These are phyloP conservation scores for Mycena amicta DNA, from an alignment of 768 basidiomycete genomes.

Conservation along the genomic window DNA sequence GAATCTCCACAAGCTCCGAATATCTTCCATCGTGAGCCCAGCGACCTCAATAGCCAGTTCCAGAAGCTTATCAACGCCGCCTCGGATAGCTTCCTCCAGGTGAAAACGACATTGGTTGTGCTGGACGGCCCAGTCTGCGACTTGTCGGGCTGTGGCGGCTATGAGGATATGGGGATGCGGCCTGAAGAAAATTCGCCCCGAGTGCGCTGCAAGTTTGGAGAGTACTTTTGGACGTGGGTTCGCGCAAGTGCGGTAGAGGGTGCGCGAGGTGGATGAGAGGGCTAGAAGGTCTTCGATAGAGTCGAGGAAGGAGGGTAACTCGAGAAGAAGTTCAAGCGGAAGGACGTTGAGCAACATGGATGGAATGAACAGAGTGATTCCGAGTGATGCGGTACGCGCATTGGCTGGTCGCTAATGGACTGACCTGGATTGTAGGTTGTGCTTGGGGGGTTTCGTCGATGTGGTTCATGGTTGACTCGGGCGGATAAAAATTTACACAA, in stretches of 20 bases:
- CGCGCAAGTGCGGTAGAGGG: slow-evolving; percentile 10
- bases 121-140: slow-evolving; percentile 23
- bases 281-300: slow-evolving; percentile 16
- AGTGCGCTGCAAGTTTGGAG: slow-evolving; percentile 16
- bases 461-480: too few species aligned
- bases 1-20: slow-evolving; percentile 13
- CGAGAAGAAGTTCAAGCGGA: slow-evolving; percentile 14
- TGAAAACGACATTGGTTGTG: slow-evolving; percentile 6
- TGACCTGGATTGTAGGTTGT: too few species aligned
- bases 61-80: slow-evolving; percentile 17
- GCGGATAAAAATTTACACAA: too few species aligned
- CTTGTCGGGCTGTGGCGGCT: slow-evolving; percentile 14
- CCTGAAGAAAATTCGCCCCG: slow-evolving; percentile 20
- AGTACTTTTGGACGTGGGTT: slow-evolving; percentile 13
- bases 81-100: slow-evolving; percentile 18
- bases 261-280: slow-evolving; percentile 16
- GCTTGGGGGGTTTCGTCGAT: too few species aligned
- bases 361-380: background rate
- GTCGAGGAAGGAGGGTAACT: slow-evolving; percentile 11
- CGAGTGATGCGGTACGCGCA: too few species aligned
- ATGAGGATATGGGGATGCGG: slow-evolving; percentile 24
- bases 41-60: slow-evolving; percentile 18
- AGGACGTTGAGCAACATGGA: slow-evolving; percentile 9
- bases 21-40: slow-evolving; percentile 18
- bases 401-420: too few species aligned